A percentile compares a stretch with the other conserved stretches of the same genome.
Evolutionary conservation across 768 basidiomycete genomes (phyloP).

Genomic region (Psilocybe tampanensis): DNA sequence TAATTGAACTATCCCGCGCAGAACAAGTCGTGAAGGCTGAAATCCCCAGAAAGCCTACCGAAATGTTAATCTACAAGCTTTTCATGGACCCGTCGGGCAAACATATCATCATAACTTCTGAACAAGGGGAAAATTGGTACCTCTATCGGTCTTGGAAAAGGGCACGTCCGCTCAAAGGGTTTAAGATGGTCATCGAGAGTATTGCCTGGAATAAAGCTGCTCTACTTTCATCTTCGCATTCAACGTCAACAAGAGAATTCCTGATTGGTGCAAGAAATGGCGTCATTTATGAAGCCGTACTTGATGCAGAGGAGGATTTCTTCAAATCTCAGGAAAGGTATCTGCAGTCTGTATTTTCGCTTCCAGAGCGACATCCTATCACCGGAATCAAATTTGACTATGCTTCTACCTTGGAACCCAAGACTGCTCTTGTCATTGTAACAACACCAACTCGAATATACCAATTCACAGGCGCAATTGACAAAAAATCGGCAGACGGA

Average conservation of each 20-base stretch:
- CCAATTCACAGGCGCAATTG: constrained; percentile 77
- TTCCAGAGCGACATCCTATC: constrained; percentile 81
- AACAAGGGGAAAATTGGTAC: constrained; percentile 94
- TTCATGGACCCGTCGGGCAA: constrained; percentile 94
- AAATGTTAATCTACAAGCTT: constrained; percentile 77
- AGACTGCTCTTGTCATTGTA: constrained; percentile 69
- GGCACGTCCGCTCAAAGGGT: constrained; percentile 73
- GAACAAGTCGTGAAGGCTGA: constrained; percentile 85
- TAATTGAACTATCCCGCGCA: constrained; percentile 87
- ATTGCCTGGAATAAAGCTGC: constrained; percentile 88
- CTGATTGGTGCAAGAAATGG: constrained; percentile 87
- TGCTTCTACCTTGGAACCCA: constrained; percentile 64
- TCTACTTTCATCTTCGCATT: constrained; percentile 61
- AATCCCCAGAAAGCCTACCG: constrained; percentile 72
- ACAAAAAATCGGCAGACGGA: constrained; percentile 72
- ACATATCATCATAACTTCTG: constrained; percentile 86
- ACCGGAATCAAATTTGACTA: constrained; percentile 85
- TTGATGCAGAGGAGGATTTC: constrained; percentile 91
- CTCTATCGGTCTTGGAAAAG: constrained; percentile 82
- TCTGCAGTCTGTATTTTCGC: constrained; percentile 69
- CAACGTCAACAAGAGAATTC: constrained; percentile 81
- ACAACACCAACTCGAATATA: constrained; percentile 91
- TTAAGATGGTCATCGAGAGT: constrained; percentile 88
- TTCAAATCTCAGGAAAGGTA: constrained; percentile 89
- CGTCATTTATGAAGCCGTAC: constrained; percentile 82